Base-by-base conservation (phyloP, 2,329 filamentous ascomycete species). In the Dryadomyces quercivorus region DNA sequence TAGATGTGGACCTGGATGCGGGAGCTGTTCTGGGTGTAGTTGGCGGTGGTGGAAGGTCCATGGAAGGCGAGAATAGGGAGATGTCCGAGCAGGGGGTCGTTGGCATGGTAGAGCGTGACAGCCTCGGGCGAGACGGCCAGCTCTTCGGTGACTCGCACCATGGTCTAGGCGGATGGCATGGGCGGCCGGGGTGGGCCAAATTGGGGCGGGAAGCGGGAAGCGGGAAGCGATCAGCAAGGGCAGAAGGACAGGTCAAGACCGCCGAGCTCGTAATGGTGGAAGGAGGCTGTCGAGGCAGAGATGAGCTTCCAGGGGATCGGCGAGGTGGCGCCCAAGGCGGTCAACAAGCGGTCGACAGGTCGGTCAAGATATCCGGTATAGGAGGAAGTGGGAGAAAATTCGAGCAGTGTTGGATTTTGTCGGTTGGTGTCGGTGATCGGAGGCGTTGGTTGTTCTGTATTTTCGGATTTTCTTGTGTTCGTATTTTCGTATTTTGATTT, bases 1-100 rank as follows among this genome's bases (percentile, higher is more conserved):
- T 94, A 88, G 69, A 98, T 81, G 70, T 97, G 93, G 60, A 93
- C 81, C 73, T 97, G 92, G 61, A 97, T 91, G 69, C 93, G 86
- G 59, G 92, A 96, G 71, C 86, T 92, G 70, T 89, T 94, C 64
- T 84, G 82, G 50, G 83, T 88, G 61, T 86, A 86, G 70, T 95
- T 94, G 63, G 88, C 84, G 46, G 89, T 94, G 34, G 91, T 90
- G 49, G 92, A 92, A 16, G 90, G 82, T 15, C 92, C 92, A 69
- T 96, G 88, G 76, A 97, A 96, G 68, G 96, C 78, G 61, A 97
- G 77, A 62, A 97, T 76, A 52, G 91, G 83, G 59, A 90, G 76
- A 71, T 91, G 80, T 69, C 85, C 85, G 55, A 94, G 84, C 60
- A 91, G 75, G 58, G 88, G 82, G 70, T 98, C 93, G 67, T 84